Evolutionary conservation across 495 filamentous ascomycete genomes (phyloP).

Genomic region (Annulohypoxylon stygium): DNA sequence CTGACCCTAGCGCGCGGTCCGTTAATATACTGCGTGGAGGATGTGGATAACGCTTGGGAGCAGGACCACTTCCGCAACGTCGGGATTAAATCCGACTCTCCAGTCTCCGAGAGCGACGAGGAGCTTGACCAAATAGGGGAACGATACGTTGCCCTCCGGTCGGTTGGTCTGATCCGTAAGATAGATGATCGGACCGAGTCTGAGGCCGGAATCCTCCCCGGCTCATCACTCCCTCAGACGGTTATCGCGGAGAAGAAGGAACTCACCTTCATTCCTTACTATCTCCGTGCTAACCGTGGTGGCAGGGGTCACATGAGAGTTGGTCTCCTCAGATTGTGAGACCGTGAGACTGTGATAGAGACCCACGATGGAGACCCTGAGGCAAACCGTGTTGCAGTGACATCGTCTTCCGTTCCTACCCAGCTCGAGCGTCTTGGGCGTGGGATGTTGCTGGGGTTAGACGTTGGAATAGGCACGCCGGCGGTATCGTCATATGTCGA

Average conservation of each 20-base stretch:
- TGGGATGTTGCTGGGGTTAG: constrained; percentile 30
- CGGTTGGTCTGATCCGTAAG: constrained; percentile 46
- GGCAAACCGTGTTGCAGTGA: constrained; percentile 26
- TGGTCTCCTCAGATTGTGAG: constrained; percentile 49
- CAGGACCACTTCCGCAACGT: constrained; percentile 68
- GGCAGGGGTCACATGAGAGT: constrained; percentile 67
- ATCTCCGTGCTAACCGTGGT: constrained; percentile 65
- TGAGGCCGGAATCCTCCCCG: constrained; percentile 44
- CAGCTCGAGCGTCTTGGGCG: constrained; percentile 9
- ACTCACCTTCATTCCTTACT: constrained; percentile 64
- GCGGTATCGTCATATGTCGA: constrained; percentile 31
- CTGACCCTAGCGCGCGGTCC: constrained; percentile 66
- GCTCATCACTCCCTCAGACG: constrained; percentile 44
- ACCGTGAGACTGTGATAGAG: constrained; percentile 20
- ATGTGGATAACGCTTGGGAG: constrained; percentile 70
- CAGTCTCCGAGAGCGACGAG: constrained; percentile 51
- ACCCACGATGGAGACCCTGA: constrained; percentile 17
- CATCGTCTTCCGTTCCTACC: constrained; percentile 39
- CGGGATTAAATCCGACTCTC: constrained; percentile 54
- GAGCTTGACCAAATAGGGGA: constrained; percentile 51
- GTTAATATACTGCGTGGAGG: constrained; percentile 70
- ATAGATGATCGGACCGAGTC: constrained; percentile 44
- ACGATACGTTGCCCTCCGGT: constrained; percentile 52
- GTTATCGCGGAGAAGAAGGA: constrained; percentile 45
- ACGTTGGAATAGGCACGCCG: constrained; percentile 37